A percentile compares a stretch with the other conserved stretches of the same genome.
Conservation (phyloP, 2,329 filamentous ascomycete species). For the Ascochyta fabae region DNA sequence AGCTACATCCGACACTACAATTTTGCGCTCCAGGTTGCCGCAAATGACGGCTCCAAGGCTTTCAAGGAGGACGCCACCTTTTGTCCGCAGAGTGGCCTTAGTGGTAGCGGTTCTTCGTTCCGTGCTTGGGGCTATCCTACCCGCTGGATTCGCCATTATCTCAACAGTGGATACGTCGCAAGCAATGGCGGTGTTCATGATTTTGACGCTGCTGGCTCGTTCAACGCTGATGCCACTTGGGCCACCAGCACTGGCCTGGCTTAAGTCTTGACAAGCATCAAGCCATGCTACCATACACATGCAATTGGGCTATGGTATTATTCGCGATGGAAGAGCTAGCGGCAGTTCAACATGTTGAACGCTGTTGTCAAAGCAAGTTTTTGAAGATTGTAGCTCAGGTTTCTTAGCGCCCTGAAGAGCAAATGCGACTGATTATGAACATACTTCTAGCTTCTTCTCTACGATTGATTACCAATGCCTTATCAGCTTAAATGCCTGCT, state of each 20-base stretch:
- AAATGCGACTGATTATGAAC: not conserved
- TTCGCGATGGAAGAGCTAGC: not conserved
- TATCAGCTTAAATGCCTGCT: no score
- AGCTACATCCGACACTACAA: slow-evolving; percentile 64
- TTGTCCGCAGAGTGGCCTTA: slow-evolving; percentile 62
- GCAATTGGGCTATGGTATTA: not conserved
- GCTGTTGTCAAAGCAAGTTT: not conserved
- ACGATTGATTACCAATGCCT: no score
- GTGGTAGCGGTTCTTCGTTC: slow-evolving; percentile 59
- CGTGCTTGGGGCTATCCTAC: slow-evolving; percentile 67
- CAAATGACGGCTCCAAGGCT: slow-evolving; percentile 62
- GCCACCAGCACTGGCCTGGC: slow-evolving; percentile 8
- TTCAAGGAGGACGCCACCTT: slow-evolving; percentile 70
- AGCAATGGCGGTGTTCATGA: slow-evolving; percentile 63
- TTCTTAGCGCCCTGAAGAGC: not conserved
- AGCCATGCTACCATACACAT: not conserved
- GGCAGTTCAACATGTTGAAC: not conserved
- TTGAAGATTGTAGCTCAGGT: no score
- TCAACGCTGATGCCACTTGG: slow-evolving; percentile 63
- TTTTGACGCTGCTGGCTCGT: slow-evolving; percentile 59
- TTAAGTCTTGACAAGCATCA: not conserved
- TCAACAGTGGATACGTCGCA: slow-evolving; percentile 55
- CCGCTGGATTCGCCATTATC: slow-evolving; percentile 63
- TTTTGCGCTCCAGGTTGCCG: slow-evolving; percentile 59
- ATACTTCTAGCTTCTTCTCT: no score